Evolutionary conservation across 495 filamentous ascomycete genomes (phyloP).

Genomic region (Penicillium ochrochloron): DNA sequence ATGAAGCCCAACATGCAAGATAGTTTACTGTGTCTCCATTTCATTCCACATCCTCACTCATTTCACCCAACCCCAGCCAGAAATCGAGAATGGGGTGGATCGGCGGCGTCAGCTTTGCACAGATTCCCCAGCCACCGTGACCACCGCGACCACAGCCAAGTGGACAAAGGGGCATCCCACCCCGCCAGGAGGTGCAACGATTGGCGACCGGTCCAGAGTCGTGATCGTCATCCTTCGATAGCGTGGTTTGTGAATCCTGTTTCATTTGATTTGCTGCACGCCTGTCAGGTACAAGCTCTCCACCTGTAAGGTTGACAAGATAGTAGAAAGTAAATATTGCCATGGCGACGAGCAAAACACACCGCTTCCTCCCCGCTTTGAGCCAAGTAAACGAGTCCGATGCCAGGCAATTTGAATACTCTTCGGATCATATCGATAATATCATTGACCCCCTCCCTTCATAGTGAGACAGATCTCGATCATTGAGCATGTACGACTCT

Average conservation of each 20-base stretch:
- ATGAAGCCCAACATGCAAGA: background rate
- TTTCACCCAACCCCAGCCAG: slow-evolving; percentile 20
- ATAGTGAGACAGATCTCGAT: slow-evolving; percentile 27
- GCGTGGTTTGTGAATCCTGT: slow-evolving; percentile 29
- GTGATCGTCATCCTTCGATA: slow-evolving; percentile 30
- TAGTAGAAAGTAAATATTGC: slow-evolving; percentile 23
- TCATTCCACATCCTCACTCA: slow-evolving; percentile 9
- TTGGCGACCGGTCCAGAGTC: slow-evolving; percentile 26
- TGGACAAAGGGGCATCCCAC: slow-evolving; percentile 18
- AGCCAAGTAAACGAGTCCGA: background rate
- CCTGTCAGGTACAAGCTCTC: slow-evolving; percentile 24
- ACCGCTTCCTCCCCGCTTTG: background rate
- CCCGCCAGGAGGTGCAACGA: slow-evolving; percentile 23
- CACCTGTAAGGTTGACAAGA: slow-evolving; percentile 22
- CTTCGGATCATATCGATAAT: background rate
- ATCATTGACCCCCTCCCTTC: background rate
- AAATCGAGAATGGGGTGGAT: slow-evolving; percentile 29
- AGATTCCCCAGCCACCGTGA: slow-evolving; percentile 35
- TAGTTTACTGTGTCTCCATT: slow-evolving; percentile 3
- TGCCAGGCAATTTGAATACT: background rate
- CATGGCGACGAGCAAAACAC: slow-evolving; percentile 31
- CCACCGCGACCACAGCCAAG: slow-evolving; percentile 25
- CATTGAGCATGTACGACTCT: slow-evolving; percentile 12
- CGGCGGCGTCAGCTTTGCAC: slow-evolving; percentile 30
- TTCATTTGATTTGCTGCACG: slow-evolving; percentile 26